These are phyloP conservation scores for Elasticomyces elasticus DNA, from an alignment of 495 filamentous ascomycete genomes.

Conservation along the genomic window DNA sequence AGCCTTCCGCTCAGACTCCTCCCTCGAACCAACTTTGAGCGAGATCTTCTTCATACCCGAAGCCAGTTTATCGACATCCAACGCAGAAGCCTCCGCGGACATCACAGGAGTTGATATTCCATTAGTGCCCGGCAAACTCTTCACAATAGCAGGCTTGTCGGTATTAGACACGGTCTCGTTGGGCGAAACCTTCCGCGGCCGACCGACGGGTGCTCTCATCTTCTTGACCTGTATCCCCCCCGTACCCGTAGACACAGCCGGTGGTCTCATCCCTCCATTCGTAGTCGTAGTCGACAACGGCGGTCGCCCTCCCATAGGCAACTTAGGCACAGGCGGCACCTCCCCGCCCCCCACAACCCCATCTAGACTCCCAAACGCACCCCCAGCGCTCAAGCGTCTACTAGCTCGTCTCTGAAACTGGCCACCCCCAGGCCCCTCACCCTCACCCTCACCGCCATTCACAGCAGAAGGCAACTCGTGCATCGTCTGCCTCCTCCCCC, in stretches of 20 bases:
- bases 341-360: background rate
- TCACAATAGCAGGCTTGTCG: no score
- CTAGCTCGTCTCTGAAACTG: conserved; percentile 7
- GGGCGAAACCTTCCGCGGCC: background rate
- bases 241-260: conserved; percentile 3
- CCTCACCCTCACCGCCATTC: background rate
- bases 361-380: conserved; percentile 4
- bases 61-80: conserved; percentile 52
- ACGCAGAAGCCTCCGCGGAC: background rate
- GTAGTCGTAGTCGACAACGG: background rate
- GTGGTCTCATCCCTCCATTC: conserved; percentile 3
- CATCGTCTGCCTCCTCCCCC: conserved; percentile 13
- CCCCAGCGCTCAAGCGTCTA: conserved; percentile 13
- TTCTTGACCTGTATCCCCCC: conserved; percentile 16
- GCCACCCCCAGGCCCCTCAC: background rate
- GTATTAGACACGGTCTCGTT: background rate
- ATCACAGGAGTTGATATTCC: background rate
- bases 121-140: no score
- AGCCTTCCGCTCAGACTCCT: conserved; percentile 55
- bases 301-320: background rate
- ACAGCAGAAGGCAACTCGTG: conserved; percentile 3
- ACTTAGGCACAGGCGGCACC: conserved; percentile 12
- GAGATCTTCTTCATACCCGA: conserved; percentile 62
- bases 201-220: conserved; percentile 7
- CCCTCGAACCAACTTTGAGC: conserved; percentile 59